Conservation (phyloP, 1,284 basidiomycete species). For the Boletus mariae region DNA sequence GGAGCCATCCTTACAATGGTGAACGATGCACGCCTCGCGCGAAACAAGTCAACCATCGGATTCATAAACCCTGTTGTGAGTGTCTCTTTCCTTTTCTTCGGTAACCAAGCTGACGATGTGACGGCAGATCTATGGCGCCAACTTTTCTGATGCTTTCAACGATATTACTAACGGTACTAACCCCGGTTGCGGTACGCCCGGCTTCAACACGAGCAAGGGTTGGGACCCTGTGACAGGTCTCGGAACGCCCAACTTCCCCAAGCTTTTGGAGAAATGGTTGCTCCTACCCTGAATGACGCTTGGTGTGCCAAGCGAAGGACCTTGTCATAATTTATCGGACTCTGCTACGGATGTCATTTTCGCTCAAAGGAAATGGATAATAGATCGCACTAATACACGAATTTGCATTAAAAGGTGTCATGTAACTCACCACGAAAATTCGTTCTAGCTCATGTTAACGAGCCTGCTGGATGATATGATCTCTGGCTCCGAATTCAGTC, state of each 20-base stretch:
- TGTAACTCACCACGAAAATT: too few species aligned
- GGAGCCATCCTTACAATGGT: constrained; percentile 45
- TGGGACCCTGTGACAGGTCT: constrained; percentile 43
- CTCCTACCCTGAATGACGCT: constrained; percentile 14
- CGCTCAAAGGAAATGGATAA: neutral
- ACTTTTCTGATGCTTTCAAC: constrained; percentile 31
- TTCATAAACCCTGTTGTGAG: constrained; percentile 39
- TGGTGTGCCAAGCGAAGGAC: neutral
- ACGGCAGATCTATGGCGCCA: constrained; percentile 25
- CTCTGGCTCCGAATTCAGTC: too few species aligned
- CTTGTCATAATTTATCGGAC: neutral
- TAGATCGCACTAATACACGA: neutral
- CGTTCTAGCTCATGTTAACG: too few species aligned
- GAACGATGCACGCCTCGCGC: constrained; percentile 44
- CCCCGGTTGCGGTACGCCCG: constrained; percentile 39
- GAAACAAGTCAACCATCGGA: constrained; percentile 37
- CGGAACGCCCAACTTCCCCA: constrained; percentile 33
- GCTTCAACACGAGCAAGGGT: constrained; percentile 35
- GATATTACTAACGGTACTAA: constrained; percentile 47
- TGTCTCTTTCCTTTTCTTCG: neutral
- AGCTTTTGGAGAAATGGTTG: constrained; percentile 22
- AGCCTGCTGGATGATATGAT: too few species aligned
- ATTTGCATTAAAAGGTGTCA: too few species aligned
- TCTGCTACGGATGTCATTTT: neutral
- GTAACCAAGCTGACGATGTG: neutral